Conservation (phyloP, 176 grass and related monocot species). For the Avena atlantica region DNA sequence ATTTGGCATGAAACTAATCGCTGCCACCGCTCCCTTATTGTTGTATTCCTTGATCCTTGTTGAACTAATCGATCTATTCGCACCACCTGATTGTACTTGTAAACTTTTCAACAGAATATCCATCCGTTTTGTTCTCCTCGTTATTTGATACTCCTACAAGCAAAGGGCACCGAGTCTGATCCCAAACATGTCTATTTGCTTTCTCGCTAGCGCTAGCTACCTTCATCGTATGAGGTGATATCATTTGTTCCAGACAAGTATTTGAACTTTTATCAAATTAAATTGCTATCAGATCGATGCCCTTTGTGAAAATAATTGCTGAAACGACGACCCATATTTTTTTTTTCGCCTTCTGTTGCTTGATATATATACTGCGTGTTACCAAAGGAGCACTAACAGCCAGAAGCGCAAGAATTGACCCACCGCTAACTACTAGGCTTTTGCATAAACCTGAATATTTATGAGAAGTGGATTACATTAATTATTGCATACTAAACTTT, state of each 20-base stretch:
- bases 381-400: conserved; percentile 32
- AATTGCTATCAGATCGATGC: background rate
- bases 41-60: background rate
- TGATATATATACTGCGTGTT: conserved; percentile 37
- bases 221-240: no score
- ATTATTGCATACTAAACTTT: background rate
- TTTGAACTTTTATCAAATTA: no score
- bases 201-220: no score
- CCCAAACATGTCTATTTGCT: no score
- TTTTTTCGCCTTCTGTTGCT: conserved; percentile 37
- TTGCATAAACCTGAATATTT: conserved; percentile 39
- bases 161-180: no score
- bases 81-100: background rate
- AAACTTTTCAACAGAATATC: no score
- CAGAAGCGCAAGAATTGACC: conserved; percentile 31
- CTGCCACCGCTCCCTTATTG: background rate
- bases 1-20: background rate
- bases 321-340: conserved; percentile 49
- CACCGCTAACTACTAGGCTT: conserved; percentile 33
- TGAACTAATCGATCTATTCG: background rate
- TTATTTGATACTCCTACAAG: no score
- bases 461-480: background rate
- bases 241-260: no score
- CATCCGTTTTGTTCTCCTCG: no score
- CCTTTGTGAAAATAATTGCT: conserved; percentile 44